phyloP scores from a whole-genome alignment of 2,329 filamentous ascomycete species.

The Fusarium oligoseptatum region DNA sequence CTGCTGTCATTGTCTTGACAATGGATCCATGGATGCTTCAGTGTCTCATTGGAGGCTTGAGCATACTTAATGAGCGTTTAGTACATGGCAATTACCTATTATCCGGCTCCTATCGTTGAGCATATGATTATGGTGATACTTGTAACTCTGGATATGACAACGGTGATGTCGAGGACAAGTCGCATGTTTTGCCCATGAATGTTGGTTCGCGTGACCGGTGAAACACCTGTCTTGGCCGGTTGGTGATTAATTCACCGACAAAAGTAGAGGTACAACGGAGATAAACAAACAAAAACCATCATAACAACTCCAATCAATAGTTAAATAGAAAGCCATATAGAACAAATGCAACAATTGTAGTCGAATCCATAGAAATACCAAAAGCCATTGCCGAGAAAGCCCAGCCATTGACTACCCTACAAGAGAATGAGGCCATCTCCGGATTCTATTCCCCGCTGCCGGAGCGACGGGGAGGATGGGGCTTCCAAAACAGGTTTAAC shows the following conservation, averaged over 20 bases:
- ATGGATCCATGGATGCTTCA: not conserved
- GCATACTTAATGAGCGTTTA: not conserved
- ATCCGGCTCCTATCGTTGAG: not conserved
- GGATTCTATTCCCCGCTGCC: conserved; percentile 36
- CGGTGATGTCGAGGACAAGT: not conserved
- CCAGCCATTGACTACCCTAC: conserved; percentile 21
- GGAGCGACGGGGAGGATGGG: conserved; percentile 24
- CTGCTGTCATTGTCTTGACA: not conserved
- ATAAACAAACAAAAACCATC: not conserved
- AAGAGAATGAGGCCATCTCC: conserved; percentile 25
- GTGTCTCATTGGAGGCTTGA: not conserved
- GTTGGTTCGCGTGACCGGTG: not conserved
- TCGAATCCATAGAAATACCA: not conserved
- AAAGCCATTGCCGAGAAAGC: not conserved
- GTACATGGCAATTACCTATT: not conserved
- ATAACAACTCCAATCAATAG: not conserved
- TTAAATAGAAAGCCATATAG: not conserved
- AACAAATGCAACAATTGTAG: too few relatives aligned
- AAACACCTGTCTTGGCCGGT: not conserved
- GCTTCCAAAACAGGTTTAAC: conserved; percentile 27
- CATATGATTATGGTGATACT: not conserved
- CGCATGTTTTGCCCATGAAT: not conserved
- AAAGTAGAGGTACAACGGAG: not conserved
- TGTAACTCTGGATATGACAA: not conserved
- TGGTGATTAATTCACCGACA: not conserved